Base-by-base conservation (phyloP, 148 eudicot genomes). In the Fagopyrum homotropicum region DNA sequence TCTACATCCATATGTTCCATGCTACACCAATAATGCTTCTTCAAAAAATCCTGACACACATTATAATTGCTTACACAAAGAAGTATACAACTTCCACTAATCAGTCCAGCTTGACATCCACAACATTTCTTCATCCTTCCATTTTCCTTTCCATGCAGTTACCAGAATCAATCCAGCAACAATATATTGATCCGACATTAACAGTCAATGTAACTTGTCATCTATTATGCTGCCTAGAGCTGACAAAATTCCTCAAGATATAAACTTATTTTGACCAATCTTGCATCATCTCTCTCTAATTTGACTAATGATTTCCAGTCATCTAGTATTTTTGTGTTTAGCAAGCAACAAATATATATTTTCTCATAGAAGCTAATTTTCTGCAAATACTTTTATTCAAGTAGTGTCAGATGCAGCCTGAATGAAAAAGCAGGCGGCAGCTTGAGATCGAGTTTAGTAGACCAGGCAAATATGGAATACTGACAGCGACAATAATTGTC, bases 51-150 rank as follows among this genome's bases (percentile, higher is more conserved):
- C 69, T 61, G 69, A 9, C 44, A 63, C 44, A 11, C 47, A 14
- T 12, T 40, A 17, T 12, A 66, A 14, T 66, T 66, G 15, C 64
- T n/a, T 59, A 6, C 29, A 59, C 26, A 6, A 2, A 19, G 59
- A 54, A 54, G 17, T 54, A 19, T 4, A 51, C 6, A 22, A 16
- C 19, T 54, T 54, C 7, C 22, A 19, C 64, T n/a, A 19, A 7
- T 59, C 64, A 59, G 9, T 66, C 46, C 71, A 66, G 19, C 47
- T 66, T 66, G 71, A 14, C 71, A 64, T 12, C 45, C 70, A 66
- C 71, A 40, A 15, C 47, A 29, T 17, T 35, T 2, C 47, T 63
- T 30, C 69, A 40, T 40, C 45, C 4, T 40, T 66, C 43, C 1
- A 6, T 12, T 8, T 6, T 35, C 71, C 46, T 66, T 35, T 14